Percentiles rank a stretch among this genome's conserved stretches.
Evolutionary conservation across 2,329 filamentous ascomycete species (phyloP).

Genomic region (Cladobotryum mycophilum): DNA sequence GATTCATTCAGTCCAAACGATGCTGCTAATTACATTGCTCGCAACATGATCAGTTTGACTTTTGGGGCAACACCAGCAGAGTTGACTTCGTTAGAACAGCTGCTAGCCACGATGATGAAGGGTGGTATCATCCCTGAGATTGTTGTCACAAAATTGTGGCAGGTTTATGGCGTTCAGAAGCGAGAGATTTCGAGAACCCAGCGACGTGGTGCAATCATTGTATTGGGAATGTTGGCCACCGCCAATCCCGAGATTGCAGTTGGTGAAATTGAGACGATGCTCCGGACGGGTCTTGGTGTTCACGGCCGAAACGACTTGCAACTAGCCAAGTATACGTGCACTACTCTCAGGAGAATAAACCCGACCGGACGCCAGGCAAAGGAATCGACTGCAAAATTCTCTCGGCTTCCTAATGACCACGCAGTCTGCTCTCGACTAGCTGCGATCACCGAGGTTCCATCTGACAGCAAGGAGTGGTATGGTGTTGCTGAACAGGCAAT

Average conservation of each 20-base stretch:
- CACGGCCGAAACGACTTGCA: slow-evolving; percentile 78
- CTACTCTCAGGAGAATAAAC: slow-evolving; percentile 86
- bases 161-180: slow-evolving; percentile 91
- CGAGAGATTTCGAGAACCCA: slow-evolving; percentile 89
- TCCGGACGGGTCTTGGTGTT: slow-evolving; percentile 78
- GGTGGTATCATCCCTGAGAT: slow-evolving; percentile 76
- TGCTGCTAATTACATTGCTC: slow-evolving; percentile 87
- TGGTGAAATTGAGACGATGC: slow-evolving; percentile 89
- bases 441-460: slow-evolving; percentile 76
- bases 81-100: slow-evolving; percentile 88
- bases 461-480: slow-evolving; percentile 92
- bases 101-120: slow-evolving; percentile 97
- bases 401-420: slow-evolving; percentile 85
- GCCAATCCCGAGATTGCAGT: slow-evolving; percentile 90
- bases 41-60: slow-evolving; percentile 98
- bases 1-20: slow-evolving; percentile 83
- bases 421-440: slow-evolving; percentile 76
- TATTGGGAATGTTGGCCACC: slow-evolving; percentile 91
- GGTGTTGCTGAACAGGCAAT: slow-evolving; percentile 95
- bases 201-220: slow-evolving; percentile 87
- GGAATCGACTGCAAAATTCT: slow-evolving; percentile 60
- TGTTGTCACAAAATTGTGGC: slow-evolving; percentile 91
- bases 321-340: slow-evolving; percentile 90
- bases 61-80: slow-evolving; percentile 94
- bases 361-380: slow-evolving; percentile 75